Conservation (phyloP, 345 rosid species). For the Aegle marmelos region DNA sequence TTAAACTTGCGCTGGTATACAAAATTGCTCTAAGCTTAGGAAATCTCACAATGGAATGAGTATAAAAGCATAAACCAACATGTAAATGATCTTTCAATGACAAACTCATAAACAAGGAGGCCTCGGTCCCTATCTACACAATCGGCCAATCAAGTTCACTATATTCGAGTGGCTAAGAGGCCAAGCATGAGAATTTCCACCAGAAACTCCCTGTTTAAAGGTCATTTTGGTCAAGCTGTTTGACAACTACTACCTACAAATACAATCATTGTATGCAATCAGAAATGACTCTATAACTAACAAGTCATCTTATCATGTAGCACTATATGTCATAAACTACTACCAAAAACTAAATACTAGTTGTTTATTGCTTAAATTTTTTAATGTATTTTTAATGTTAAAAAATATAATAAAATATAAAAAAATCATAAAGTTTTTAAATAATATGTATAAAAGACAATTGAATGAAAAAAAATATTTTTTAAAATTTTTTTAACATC, state of each 20-base stretch:
- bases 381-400: too few relatives aligned
- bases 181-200: slow-evolving; percentile 98
- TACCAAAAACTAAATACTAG: too few relatives aligned
- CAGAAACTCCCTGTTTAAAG: slow-evolving; percentile 92
- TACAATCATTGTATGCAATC: slow-evolving; percentile 8
- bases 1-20: too few relatives aligned
- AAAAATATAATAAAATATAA: too few relatives aligned
- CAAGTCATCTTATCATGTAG: too few relatives aligned
- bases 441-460: too few relatives aligned
- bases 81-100: slow-evolving; percentile 94
- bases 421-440: too few relatives aligned
- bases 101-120: slow-evolving; percentile 90
- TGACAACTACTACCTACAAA: slow-evolving; percentile 87
- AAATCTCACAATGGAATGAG: neutral
- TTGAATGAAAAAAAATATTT: too few relatives aligned
- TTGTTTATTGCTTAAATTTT: too few relatives aligned
- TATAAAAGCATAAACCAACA: slow-evolving; percentile 33
- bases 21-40: too few relatives aligned
- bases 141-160: slow-evolving; percentile 90
- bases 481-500: too few relatives aligned
- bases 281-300: neutral
- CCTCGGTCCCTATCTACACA: slow-evolving; percentile 98
- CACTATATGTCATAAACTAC: too few relatives aligned
- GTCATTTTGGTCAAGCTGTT: slow-evolving; percentile 88
- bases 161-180: slow-evolving; percentile 87